Base-by-base conservation (phyloP, 768 basidiomycete species). In the Amylocystis lapponica region DNA sequence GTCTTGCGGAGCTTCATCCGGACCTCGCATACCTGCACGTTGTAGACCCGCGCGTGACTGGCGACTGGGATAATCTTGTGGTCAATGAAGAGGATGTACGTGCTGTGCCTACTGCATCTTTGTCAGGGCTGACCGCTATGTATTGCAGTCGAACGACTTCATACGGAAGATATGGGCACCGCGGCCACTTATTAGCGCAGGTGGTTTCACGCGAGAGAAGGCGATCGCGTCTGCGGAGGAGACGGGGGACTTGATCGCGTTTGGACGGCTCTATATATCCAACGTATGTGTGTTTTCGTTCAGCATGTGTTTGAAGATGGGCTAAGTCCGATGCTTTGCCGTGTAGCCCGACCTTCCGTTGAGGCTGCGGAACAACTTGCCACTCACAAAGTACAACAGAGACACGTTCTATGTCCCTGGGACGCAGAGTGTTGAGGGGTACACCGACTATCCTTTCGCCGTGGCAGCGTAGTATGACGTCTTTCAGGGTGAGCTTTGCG, bases 11-110 rank as follows among this genome's bases (percentile, higher is more conserved):
- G 8, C 42, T 42, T 2, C 65, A 70, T 47, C 71, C 75, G 4
- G 43, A 68, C 20, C 54, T 68, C 3, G 68, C 63, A 19, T 69
- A 70, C 55, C 27, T 69, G 20, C 63, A 70, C 52, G 32, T 64
- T 32, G 48, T 60, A 6, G 61, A 66, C 49, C 55, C 64, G 12
- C 37, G 50, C 3, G 26, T 43, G 4, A 19, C 17, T 9, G 46
- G 46, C 12, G n/a, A 27, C 27, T 14, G 22, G 4, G 52, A 49
- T 19, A 19, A 33, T 7, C 33, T 39, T 3, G 35, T 43, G 4
- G 16, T 16, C 3, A n/a, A 29, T 3, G 39, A 31, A 17, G 29
- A 32, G 30, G 40, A 11, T 4, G 37, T 38, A 17, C 19, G 14
- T 33, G 14, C 25, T 5, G 39, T 17, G 14, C 5, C 11, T 40